Evolutionary conservation across 306 rosid species (phyloP), one percentile per base, ranked within the genome.

Genomic region (Urtica urens): DNA sequence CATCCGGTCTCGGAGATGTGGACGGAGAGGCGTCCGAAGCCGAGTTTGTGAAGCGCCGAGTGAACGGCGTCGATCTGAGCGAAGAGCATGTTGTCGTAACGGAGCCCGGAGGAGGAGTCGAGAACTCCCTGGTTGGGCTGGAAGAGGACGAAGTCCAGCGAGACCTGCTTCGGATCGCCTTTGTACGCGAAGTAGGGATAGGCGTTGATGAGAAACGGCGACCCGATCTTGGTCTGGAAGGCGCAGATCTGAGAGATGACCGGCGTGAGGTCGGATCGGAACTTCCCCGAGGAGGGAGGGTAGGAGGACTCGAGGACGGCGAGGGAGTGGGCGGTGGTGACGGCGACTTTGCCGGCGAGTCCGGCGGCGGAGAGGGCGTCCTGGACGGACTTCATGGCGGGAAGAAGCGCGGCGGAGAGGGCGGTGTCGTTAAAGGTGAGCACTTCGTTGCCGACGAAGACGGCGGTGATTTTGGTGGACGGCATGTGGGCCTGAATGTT

Each of bases 111-210:
- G 10, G 69, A 34, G 2, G 96, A 72, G 55, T 92, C 99, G 12
- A 82, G 62, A 44, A 71, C 29, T 1, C 99, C 96, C 17, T 83
- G 75, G 58, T 85, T 82, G 1, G 82, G 87, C 68, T 86, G 93
- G 56, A 92, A 80, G 10, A 92, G 78, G 1, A 86, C 99, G 52
- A 73, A 92, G 11, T 86, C 93, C 1, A 92, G 48, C 0, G 79
- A 6, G 2, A 92, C 73, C 28, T 82, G 85, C 62, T 82, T 92
- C 1, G 99, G 88, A 26, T 60, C 78, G 6, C 65, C 77, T 26
- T 92, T 86, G 76, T 79, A 92, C 0, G 99, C 99, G 47, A 92
- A 85, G 78, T 75, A 92, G n/a, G 99, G 99, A 50, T 92, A 92
- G 0, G 96, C 99, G 20, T 92, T 92, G 49, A 92, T 92, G 2